Base-by-base conservation (phyloP, 768 basidiomycete genomes). In the Phanerochaete sordida region DNA sequence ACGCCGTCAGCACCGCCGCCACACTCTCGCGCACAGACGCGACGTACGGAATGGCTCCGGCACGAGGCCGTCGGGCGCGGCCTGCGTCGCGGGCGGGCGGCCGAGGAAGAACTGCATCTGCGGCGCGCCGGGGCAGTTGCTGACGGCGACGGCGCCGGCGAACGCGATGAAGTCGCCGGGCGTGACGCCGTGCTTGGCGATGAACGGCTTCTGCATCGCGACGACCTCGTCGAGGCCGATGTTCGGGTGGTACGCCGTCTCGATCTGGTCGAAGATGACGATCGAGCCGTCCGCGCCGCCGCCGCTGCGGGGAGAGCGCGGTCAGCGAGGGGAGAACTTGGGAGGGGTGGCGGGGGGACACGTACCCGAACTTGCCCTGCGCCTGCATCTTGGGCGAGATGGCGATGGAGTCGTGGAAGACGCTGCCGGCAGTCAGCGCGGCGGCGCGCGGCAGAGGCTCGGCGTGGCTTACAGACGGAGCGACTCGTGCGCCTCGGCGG, bases 131-230 rank as follows among this genome's bases (percentile, higher is more conserved):
- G 74, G 72, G 62, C 80, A 81, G 56, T 78, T 79, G 43, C 69
- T 66, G 15, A 76, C 68, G 51, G 74, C 76, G 44, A 79, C 75
- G 1, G 79, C 79, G 26, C 59, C 77, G n/a, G 80, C 80, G 60
- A 81, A 77, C 58, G 79, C 76, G 39, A 83, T 78, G 65, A 83
- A 76, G 70, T 83, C 82, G 45, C 78, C 81, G 39, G 75, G 56
- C 15, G 46, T 68, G 47, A 79, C 70, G 62, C 74, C 71, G 69
- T 78, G 70, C 43, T 66, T 70, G 15, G 61, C 59, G 26, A 76
- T 59, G 69, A 80, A 72, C 2, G 75, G 73, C 43, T 66, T 69
- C 58, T 78, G 73, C 37, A 46, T 1, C 1, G 46, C 31, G 49
- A 68, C 62, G 45, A 64, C 67, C 16, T 76, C 78, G 62, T 79